Percentiles rank a stretch among this genome's conserved stretches.
Conservation (phyloP, 805 yeast genomes). For the Ogataea ramenticola region DNA sequence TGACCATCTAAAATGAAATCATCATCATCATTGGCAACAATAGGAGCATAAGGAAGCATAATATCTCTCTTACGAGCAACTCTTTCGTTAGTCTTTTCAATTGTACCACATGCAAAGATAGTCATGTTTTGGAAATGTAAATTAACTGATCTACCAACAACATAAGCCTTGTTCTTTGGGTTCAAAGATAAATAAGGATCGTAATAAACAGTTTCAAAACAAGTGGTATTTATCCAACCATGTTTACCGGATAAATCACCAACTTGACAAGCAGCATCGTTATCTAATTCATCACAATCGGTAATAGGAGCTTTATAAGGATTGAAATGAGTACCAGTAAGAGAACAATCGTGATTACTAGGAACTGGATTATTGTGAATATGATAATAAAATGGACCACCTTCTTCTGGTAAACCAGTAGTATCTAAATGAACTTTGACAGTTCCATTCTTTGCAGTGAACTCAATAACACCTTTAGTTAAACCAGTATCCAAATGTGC, state of each 20-base stretch:
- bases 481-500: slow-evolving; percentile 47
- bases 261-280: slow-evolving; percentile 55
- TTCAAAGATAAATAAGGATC: slow-evolving; percentile 64
- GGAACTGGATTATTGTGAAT: slow-evolving; percentile 55
- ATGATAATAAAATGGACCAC: slow-evolving; percentile 67
- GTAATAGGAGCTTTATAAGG: slow-evolving; percentile 51
- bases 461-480: slow-evolving; percentile 47
- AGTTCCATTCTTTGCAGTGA: slow-evolving; percentile 50
- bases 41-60: no score
- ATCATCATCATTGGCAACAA: slow-evolving; percentile 9
- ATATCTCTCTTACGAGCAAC: slow-evolving; percentile 10
- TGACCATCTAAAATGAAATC: slow-evolving; percentile 1
- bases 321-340: slow-evolving; percentile 52
- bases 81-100: slow-evolving; percentile 27
- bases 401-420: slow-evolving; percentile 58
- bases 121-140: slow-evolving; percentile 50
- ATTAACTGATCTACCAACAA: slow-evolving; percentile 50
- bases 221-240: slow-evolving; percentile 64
- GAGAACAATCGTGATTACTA: slow-evolving; percentile 43
- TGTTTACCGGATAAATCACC: slow-evolving; percentile 79
- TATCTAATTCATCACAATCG: slow-evolving; percentile 39
- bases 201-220: slow-evolving; percentile 53
- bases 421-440: slow-evolving; percentile 64
- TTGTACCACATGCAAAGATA: slow-evolving; percentile 58
- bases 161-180: slow-evolving; percentile 45